Base-by-base conservation (phyloP, 2,329 filamentous ascomycete species). In the Fusarium tjaetaba region DNA sequence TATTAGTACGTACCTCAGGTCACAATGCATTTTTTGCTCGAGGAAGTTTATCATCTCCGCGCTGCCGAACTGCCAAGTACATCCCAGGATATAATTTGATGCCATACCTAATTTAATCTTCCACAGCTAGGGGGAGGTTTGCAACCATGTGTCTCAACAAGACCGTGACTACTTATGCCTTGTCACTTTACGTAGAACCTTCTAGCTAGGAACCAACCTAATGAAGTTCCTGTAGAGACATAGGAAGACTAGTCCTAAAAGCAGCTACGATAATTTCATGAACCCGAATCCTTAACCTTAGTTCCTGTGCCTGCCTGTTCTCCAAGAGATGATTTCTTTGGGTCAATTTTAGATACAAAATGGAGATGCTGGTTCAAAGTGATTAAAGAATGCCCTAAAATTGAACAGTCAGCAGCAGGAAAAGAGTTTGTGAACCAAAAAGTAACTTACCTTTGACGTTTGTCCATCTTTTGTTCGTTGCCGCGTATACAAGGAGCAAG, bases 281-380 rank as follows among this genome's bases (percentile, higher is more conserved):
- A n/a, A 11, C 28, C 20, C 10, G 7, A 32, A 49, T 32, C 26
- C 26, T 26, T 26, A 26, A 26, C 26, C 26, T 26, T 26, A 26
- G 26, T 26, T 26, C 26, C 26, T 5, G 26, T 26, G 26, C 26
- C 26, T 26, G 26, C 26, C 26, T 26, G 26, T 7, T 26, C 22
- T 30, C 4, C 46, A n/a, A 32, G 9, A 10, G 14, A 5, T n/a
- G 10, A 7, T 16, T 16, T n/a, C 4, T 8, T 4, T 20, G 0
- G 4, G 3, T 24, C 0, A 5, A 4, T 4, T 26, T 22, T 3
- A 14, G 6, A 11, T 8, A 13, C 4, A 22, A 1, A 15, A 26
- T 28, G 11, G 4, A 7, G 2, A 11, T 10, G 11, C 2, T 5
- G 11, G 5, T 7, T 4, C 20, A 2, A 8, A 14, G 1, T 36